Percentiles rank a stretch among this genome's conserved stretches.
phyloP scores from a whole-genome alignment of 2,329 filamentous ascomycete species.

The Hypoxylon sp. region DNA sequence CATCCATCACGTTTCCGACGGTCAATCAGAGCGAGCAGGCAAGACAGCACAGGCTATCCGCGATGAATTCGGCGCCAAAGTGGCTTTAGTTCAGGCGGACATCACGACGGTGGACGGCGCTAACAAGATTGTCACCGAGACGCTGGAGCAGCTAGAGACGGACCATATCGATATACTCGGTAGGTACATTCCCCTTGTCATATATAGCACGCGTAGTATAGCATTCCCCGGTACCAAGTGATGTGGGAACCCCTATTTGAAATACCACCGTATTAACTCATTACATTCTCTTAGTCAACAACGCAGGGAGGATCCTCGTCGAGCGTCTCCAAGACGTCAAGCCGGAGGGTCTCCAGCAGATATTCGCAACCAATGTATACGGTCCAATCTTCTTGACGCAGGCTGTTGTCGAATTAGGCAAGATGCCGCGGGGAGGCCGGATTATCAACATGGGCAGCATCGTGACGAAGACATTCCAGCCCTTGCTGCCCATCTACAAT shows the following conservation, averaged over 20 bases:
- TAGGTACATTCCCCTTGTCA: constrained; percentile 36
- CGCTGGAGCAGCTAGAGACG: constrained; percentile 52
- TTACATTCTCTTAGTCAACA: constrained; percentile 44
- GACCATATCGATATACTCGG: constrained; percentile 59
- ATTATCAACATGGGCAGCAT: constrained; percentile 54
- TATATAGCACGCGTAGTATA: not conserved
- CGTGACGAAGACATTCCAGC: constrained; percentile 42
- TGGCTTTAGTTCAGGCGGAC: constrained; percentile 53
- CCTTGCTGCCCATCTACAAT: constrained; percentile 45
- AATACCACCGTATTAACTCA: not conserved
- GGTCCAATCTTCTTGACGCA: constrained; percentile 48
- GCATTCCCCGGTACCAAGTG: not conserved
- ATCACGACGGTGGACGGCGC: constrained; percentile 53
- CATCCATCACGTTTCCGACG: constrained; percentile 58
- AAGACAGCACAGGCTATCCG: constrained; percentile 50
- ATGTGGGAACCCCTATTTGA: not conserved
- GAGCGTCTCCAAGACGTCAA: constrained; percentile 36
- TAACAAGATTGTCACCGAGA: constrained; percentile 53
- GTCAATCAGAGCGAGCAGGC: constrained; percentile 49
- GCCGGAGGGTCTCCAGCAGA: constrained; percentile 39
- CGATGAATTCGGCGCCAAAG: constrained; percentile 49
- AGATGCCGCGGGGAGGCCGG: constrained; percentile 55
- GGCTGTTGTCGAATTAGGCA: constrained; percentile 45
- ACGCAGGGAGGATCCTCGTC: constrained; percentile 40
- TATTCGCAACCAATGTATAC: constrained; percentile 49